Conservation (phyloP, 2,329 filamentous ascomycete species). For the Hymenotorrendiella dingleyae region DNA sequence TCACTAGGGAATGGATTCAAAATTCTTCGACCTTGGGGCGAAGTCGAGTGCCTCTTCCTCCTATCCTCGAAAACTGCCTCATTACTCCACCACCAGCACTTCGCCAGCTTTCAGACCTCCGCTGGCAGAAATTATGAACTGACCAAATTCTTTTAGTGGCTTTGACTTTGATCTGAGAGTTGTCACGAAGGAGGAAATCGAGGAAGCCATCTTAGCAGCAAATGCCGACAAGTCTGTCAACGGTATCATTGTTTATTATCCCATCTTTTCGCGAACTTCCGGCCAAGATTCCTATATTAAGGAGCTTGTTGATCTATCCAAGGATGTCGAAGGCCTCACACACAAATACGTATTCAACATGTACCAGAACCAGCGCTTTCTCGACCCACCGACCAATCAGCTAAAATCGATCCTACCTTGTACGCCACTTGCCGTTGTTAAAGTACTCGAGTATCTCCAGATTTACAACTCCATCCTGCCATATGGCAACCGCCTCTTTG, state of each 20-base stretch:
- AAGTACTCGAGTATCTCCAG: conserved; percentile 90
- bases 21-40: no score
- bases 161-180: conserved; percentile 83
- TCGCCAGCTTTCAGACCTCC: no score
- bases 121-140: background rate
- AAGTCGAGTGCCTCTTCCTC: no score
- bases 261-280: conserved; percentile 77
- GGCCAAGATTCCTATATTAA: conserved; percentile 92
- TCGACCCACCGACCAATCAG: conserved; percentile 69
- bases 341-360: conserved; percentile 98
- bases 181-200: conserved; percentile 80
- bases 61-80: no score
- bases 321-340: conserved; percentile 93
- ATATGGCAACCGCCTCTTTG: conserved; percentile 87
- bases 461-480: conserved; percentile 95
- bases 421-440: conserved; percentile 92
- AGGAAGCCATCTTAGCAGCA: conserved; percentile 79
- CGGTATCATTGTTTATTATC: conserved; percentile 96
- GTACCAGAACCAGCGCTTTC: conserved; percentile 96
- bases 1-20: no score
- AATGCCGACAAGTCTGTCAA: conserved; percentile 74
- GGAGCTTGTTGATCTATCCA: conserved; percentile 81
- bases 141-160: conserved; percentile 50
- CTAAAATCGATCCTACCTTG: conserved; percentile 93
- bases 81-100: no score